Conservation (phyloP, 805 yeast species). For the Gaillardinia entomophila region DNA sequence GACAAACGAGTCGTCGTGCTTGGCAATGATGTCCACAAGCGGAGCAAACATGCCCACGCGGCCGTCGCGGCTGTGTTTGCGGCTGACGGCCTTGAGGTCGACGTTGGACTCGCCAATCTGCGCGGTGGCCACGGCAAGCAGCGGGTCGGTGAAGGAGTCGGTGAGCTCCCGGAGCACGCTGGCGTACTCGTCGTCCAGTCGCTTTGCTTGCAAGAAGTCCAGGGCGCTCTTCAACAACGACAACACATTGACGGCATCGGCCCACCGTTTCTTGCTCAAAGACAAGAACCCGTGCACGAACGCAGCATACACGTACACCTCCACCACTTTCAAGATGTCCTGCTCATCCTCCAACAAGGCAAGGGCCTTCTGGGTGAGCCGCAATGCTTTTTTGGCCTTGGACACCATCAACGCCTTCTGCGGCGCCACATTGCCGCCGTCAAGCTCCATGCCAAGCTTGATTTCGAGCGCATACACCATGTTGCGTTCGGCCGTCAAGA, state of each 20-base stretch:
- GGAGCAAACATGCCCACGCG: conserved; percentile 29
- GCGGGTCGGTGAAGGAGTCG: conserved; percentile 59
- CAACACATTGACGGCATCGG: conserved; percentile 42
- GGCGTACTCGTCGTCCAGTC: conserved; percentile 13
- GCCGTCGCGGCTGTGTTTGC: conserved; percentile 32
- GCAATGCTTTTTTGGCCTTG: conserved; percentile 61
- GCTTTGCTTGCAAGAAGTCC: conserved; percentile 36
- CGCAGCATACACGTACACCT: conserved; percentile 35
- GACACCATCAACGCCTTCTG: conserved; percentile 45
- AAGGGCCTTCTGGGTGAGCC: conserved; percentile 38
- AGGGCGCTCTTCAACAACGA: conserved; percentile 60
- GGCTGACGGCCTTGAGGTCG: conserved; percentile 47
- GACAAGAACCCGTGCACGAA: conserved; percentile 48
- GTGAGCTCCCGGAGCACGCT: conserved; percentile 50
- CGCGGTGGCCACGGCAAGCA: conserved; percentile 49
- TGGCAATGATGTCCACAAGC: conserved; percentile 33
- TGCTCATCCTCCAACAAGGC: conserved; percentile 34
- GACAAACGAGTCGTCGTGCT: conserved; percentile 32
- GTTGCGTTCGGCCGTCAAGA: conserved; percentile 74
- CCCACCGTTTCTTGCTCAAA: conserved; percentile 53
- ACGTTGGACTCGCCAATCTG: conserved; percentile 31
- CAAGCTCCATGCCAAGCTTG: conserved; percentile 48
- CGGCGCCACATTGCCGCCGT: conserved; percentile 40
- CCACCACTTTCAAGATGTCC: conserved; percentile 16
- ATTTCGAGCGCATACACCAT: conserved; percentile 63